Base-by-base conservation (phyloP, 2,329 filamentous ascomycete genomes). In the Aspergillus neoniger region DNA sequence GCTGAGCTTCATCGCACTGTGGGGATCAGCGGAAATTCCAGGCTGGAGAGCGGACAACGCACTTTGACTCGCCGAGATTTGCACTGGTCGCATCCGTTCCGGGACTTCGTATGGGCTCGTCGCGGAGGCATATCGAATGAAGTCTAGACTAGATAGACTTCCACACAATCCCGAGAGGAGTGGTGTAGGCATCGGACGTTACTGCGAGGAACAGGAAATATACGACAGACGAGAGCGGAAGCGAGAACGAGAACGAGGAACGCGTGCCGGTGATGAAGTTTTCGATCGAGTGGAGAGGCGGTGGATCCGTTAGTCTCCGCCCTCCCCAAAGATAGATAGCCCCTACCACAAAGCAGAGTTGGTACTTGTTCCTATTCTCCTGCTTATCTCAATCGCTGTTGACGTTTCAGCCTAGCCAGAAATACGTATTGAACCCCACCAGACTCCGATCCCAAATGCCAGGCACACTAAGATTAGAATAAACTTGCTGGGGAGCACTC, bases 61-160 rank as follows among this genome's bases (percentile, higher is more conserved):
- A 69, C 69, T 62, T 72, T 72, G 2, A 72, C 61, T 36, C 68
- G 55, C 15, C 69, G 58, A 5, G 44, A 19, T 30, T 72, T 72
- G 51, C 70, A 72, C 36, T 66, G 62, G 4, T 65, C 65, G 49
- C 69, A 72, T 2, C 70, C 70, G 48, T 72, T 71, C 7, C 70
- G 67, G 3, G 69, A 70, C 49, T 72, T 72, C 12, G 61, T 63
- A 57, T 72, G 70, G 10, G 67, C 59, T 57, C 70, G 65, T 8
- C 69, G 65, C 12, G 69, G 64, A 10, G 67, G 66, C 69, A 71
- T 56, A 3, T 36, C 32, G 32, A 12, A 36, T 6, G 32, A 14
- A 36, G 32, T 15, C 32, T 36, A 36, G 32, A 36, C 32, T 36
- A 14, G 12, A 23, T 25, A 6, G 12, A 25, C 28, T 28, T 10